Evolutionary conservation across 306 rosid genomes (phyloP).

Genomic region (Medicago ruthenica): DNA sequence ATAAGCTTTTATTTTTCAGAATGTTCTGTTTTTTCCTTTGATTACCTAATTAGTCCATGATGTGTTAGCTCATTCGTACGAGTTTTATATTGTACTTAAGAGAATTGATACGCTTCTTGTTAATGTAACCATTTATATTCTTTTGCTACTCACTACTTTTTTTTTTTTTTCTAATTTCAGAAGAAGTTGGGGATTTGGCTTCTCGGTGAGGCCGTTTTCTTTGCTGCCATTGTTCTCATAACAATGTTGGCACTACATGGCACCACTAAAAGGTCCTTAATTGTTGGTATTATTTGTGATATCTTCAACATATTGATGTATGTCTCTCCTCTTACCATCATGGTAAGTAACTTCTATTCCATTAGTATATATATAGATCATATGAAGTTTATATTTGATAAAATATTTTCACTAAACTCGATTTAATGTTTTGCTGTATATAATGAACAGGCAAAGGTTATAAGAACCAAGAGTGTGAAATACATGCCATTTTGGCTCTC

Average conservation of each 20-base stretch:
- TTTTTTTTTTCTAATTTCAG: slow-evolving; percentile 47
- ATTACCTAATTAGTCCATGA: too few species aligned
- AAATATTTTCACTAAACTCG: background rate
- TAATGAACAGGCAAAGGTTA: slow-evolving; percentile 59
- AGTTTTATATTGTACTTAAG: too few species aligned
- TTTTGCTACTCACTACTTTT: background rate
- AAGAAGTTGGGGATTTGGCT: slow-evolving; percentile 30
- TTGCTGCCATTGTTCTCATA: slow-evolving; percentile 42
- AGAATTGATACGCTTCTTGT: background rate
- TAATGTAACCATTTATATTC: background rate
- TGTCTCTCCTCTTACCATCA: slow-evolving; percentile 65
- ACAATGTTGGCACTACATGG: slow-evolving; percentile 53
- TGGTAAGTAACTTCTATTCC: slow-evolving; percentile 51
- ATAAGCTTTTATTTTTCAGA: too few species aligned
- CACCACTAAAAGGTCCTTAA: slow-evolving; percentile 49
- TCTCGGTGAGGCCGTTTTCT: slow-evolving; percentile 43
- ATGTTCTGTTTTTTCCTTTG: background rate
- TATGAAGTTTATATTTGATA: background rate
- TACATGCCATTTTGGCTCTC: slow-evolving; percentile 85
- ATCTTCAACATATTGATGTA: slow-evolving; percentile 76
- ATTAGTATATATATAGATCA: background rate
- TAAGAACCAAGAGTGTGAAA: slow-evolving; percentile 67
- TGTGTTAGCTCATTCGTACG: background rate
- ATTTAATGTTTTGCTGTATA: background rate
- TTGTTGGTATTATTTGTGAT: slow-evolving; percentile 71